Base-by-base conservation (phyloP, 1,284 basidiomycete species). In the Puccinia polysora region DNA sequence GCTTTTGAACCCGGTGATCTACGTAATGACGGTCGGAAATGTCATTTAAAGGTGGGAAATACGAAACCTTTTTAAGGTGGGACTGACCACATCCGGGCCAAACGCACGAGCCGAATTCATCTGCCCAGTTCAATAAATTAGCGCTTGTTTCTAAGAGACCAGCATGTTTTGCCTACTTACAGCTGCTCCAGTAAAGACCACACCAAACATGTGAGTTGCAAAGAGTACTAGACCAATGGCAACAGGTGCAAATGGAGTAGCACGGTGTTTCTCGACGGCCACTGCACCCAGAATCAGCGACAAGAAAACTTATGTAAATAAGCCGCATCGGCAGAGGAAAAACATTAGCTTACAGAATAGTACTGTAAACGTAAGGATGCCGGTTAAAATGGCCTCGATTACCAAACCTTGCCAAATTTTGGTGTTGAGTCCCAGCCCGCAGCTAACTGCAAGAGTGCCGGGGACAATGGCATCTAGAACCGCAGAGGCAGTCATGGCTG, bases 381-480 rank as follows among this genome's bases (percentile, higher is more conserved):
- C 45, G 2, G 68, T 71, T 14, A 71, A 45, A 50, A 71, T 53
- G 20, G 47, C 68, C 40, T 71, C 68, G 25, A 71, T 71, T 7
- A 62, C 34, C 12, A 71, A 32, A 20, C 68, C 68, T 45, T 71
- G 68, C 10, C 30, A 60, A 23, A 36, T 15, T 15, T 20, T 62
- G 10, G 59, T 71, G 5, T 34, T 5, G 14, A 56, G 34, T 59
- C 60, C 52, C 14, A 70, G 18, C 73, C 73, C 2, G 74, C 45
- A 38, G 79, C 85, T 84, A 63, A 85, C 84, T 12, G 82, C 81
- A n/a, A 88, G 80, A 1, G 81, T 80, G 28, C 85, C 85, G 8
- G 87, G 86, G 0, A 86, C 86, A 47, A 89, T 81, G 1, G 81
- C 86, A n/a, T 82, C 79, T 1, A 89, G 76, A 12, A 89, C 81